A percentile compares a stretch with the other conserved stretches of the same genome.
These are phyloP conservation scores for Tricholoma hemisulphureum DNA, from an alignment of 768 basidiomycete species.

Conservation along the genomic window DNA sequence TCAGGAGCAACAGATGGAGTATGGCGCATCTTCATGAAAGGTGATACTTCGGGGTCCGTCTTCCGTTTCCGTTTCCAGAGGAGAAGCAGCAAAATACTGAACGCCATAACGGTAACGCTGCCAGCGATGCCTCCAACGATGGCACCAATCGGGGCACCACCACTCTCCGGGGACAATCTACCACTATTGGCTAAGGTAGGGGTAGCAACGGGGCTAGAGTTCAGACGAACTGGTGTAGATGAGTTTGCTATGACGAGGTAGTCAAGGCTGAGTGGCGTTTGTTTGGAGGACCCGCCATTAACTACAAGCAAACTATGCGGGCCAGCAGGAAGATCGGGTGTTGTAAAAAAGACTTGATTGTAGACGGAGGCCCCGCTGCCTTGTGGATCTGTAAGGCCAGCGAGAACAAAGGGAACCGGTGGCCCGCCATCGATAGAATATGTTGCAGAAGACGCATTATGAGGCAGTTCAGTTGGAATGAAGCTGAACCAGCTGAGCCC, in stretches of 20 bases:
- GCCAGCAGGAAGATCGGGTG: conserved; percentile 11
- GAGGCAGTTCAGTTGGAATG: conserved; percentile 16
- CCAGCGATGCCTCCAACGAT: conserved; percentile 21
- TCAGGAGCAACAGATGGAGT: no score
- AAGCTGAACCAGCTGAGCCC: conserved; percentile 23
- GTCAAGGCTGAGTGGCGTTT: conserved; percentile 20
- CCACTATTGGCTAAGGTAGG: not conserved
- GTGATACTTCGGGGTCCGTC: no score
- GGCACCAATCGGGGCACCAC: conserved; percentile 10
- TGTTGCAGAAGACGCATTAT: conserved; percentile 13
- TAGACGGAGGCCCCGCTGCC: conserved; percentile 14
- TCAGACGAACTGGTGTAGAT: not conserved
- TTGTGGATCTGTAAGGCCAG: conserved; percentile 7
- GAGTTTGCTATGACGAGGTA: conserved; percentile 8
- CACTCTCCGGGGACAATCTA: not conserved
- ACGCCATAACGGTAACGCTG: conserved; percentile 4
- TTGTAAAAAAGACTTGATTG: conserved; percentile 20
- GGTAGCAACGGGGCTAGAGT: not conserved
- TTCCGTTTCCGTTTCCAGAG: not conserved
- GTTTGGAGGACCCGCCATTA: conserved; percentile 10
- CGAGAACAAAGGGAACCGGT: conserved; percentile 19
- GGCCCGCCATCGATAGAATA: conserved; percentile 26
- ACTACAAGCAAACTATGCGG: conserved; percentile 20
- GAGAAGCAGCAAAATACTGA: not conserved
- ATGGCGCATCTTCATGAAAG: no score